These are phyloP conservation scores for Agaricus blazei DNA, from an alignment of 768 basidiomycete genomes.

Conservation along the genomic window DNA sequence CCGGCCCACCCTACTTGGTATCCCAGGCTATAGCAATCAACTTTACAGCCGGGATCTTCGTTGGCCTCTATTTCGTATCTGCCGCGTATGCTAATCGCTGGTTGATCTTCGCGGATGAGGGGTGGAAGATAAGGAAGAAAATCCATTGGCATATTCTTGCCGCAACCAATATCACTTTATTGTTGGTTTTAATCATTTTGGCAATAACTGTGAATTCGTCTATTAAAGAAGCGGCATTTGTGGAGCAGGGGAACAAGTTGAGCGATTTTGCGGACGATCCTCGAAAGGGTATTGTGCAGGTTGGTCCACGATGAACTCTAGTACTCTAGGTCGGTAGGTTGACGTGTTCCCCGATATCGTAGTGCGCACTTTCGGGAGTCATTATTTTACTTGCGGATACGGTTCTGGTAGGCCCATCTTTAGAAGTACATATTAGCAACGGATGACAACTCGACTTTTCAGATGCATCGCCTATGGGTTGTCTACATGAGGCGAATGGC, in stretches of 20 bases:
- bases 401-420: neutral
- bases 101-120: constrained; percentile 6
- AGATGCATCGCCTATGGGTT: constrained; percentile 11
- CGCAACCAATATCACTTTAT: neutral
- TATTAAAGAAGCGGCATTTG: neutral
- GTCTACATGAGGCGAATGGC: neutral
- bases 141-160: constrained; percentile 1
- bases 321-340: neutral
- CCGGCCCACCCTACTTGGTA: neutral
- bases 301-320: neutral
- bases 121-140: neutral
- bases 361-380: neutral
- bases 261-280: neutral
- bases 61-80: neutral
- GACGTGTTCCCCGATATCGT: neutral
- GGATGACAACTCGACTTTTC: neutral
- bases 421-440: neutral
- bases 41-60: neutral
- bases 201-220: neutral
- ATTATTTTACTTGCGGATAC: neutral
- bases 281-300: neutral
- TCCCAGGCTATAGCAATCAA: neutral
- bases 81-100: neutral
- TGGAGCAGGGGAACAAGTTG: neutral
- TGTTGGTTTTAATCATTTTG: neutral